phyloP scores from a whole-genome alignment of 2,329 filamentous ascomycete species.

The Penicillium sp. region DNA sequence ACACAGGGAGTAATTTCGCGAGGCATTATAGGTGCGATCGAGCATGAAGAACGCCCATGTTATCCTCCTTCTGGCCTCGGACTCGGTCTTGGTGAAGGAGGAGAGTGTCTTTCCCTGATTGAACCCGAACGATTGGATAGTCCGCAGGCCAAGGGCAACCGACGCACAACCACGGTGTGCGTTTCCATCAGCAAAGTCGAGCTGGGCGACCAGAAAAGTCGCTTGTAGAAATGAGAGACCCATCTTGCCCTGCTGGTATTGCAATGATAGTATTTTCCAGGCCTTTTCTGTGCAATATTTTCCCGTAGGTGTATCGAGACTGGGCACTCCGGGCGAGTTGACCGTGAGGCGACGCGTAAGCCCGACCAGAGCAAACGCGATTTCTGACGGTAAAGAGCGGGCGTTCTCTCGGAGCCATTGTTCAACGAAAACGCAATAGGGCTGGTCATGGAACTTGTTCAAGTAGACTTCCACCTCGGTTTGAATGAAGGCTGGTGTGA shows the following conservation, averaged over 20 bases:
- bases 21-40: constrained; percentile 32
- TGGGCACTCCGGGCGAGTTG: constrained; percentile 7
- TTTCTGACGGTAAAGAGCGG: constrained; percentile 21
- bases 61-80: constrained; percentile 25
- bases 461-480: constrained; percentile 29
- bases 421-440: constrained; percentile 30
- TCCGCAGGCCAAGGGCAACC: constrained; percentile 29
- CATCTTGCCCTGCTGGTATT: constrained; percentile 20
- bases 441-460: constrained; percentile 31
- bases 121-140: constrained; percentile 27
- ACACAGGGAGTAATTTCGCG: constrained; percentile 30
- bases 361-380: constrained; percentile 29
- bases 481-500: constrained; percentile 16
- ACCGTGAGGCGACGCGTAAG: constrained; percentile 27
- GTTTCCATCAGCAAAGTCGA: constrained; percentile 31
- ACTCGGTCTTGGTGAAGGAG: constrained; percentile 5
- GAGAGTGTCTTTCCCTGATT: constrained; percentile 23
- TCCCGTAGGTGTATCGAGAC: not conserved
- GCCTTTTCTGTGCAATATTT: constrained; percentile 23
- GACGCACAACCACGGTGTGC: constrained; percentile 27
- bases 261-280: constrained; percentile 27
- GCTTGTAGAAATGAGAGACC: constrained; percentile 31
- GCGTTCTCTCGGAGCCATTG: constrained; percentile 23
- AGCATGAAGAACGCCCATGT: constrained; percentile 35
- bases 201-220: constrained; percentile 30